These are phyloP conservation scores for Peronospora belbahrii DNA, from an alignment of 352 stramenopile species.

Conservation along the genomic window DNA sequence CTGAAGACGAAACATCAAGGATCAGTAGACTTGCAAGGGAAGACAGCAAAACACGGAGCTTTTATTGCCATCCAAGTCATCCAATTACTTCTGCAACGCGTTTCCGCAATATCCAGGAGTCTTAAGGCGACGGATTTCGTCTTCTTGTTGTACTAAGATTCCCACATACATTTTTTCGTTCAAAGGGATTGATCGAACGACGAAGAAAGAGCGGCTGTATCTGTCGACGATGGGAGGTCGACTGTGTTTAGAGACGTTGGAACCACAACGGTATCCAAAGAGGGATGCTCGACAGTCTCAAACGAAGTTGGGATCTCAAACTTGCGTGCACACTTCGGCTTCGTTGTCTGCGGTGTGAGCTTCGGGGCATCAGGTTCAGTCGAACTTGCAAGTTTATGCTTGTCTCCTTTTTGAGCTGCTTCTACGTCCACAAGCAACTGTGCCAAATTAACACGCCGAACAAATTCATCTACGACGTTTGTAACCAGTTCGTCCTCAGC, in stretches of 20 bases:
- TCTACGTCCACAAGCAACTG: constrained; percentile 29
- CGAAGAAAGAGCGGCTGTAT: constrained; percentile 6
- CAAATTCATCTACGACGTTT: constrained; percentile 37
- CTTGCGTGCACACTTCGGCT: constrained; percentile 20
- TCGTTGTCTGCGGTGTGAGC: constrained; percentile 11
- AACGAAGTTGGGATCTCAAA: constrained; percentile 27
- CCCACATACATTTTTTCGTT: neutral
- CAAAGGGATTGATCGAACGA: constrained; percentile 10
- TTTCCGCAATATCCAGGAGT: neutral
- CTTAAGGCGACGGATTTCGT: neutral
- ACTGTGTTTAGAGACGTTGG: constrained; percentile 5
- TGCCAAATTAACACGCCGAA: constrained; percentile 26
- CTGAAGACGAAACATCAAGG: too few species aligned
- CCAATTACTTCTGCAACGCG: neutral
- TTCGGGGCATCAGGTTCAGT: neutral
- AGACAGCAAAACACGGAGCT: too few species aligned
- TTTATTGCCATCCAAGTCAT: neutral
- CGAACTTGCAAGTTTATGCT: neutral
- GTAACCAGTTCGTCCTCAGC: constrained; percentile 21
- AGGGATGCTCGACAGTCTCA: constrained; percentile 14
- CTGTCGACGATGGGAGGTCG: constrained; percentile 6
- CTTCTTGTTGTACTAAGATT: neutral
- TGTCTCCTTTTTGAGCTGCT: constrained; percentile 13
- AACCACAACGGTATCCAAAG: constrained; percentile 5
- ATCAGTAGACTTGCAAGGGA: too few species aligned